Percentiles rank a stretch among this genome's conserved stretches.
Evolutionary conservation across 495 filamentous ascomycete genomes (phyloP).

Genomic region (Talaromyces proteolyticus): DNA sequence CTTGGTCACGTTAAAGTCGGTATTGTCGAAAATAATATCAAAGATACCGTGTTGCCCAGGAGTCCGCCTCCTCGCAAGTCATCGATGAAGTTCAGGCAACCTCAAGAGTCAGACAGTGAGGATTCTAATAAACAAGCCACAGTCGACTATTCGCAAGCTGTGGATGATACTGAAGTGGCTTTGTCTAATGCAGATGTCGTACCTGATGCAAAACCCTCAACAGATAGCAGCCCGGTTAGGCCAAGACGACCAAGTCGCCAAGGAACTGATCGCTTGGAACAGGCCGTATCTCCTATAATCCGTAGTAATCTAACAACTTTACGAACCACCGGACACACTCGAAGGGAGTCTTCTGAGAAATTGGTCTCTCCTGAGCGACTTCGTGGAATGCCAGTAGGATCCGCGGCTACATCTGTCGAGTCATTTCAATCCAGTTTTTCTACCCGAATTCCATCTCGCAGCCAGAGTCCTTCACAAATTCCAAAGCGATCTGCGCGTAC

Average conservation of each 20-base stretch:
- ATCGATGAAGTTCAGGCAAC: constrained; percentile 44
- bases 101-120: neutral
- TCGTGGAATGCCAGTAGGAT: constrained; percentile 14
- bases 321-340: constrained; percentile 30
- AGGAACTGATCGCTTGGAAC: constrained; percentile 62
- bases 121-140: neutral
- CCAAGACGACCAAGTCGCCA: constrained; percentile 74
- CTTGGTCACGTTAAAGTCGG: neutral
- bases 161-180: constrained; percentile 20
- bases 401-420: constrained; percentile 29
- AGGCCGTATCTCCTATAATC: constrained; percentile 61
- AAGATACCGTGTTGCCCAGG: constrained; percentile 38
- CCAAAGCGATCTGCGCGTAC: constrained; percentile 24
- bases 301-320: constrained; percentile 64
- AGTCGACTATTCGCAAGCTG: constrained; percentile 10
- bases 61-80: constrained; percentile 61
- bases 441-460: constrained; percentile 33
- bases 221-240: neutral
- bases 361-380: constrained; percentile 6
- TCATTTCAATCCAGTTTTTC: constrained; percentile 28
- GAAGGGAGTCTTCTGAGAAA: constrained; percentile 36
- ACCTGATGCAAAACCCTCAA: neutral
- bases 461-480: constrained; percentile 26
- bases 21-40: constrained; percentile 21
- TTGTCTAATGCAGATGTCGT: neutral